phyloP scores from a whole-genome alignment of 2,329 filamentous ascomycete species.

The Aspergillus costaricaensis region DNA sequence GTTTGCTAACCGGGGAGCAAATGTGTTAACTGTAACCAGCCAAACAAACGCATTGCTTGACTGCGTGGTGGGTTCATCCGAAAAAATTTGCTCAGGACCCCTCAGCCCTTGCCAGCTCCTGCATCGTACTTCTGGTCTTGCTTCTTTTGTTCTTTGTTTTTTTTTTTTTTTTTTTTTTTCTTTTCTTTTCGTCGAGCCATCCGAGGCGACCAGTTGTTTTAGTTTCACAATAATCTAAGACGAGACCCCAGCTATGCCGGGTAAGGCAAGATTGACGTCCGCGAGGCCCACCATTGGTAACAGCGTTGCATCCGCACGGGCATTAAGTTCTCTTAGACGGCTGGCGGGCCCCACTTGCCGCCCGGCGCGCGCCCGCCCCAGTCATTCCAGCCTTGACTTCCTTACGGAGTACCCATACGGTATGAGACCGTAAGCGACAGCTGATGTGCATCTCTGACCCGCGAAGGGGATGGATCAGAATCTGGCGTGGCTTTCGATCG shows the following conservation, averaged over 20 bases:
- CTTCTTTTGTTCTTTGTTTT: not conserved
- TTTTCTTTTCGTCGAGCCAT: not conserved
- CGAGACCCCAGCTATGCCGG: not conserved
- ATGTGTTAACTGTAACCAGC: not conserved
- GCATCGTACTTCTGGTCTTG: not conserved
- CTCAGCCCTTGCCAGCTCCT: not conserved
- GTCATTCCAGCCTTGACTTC: too few species aligned
- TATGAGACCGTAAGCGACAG: not conserved
- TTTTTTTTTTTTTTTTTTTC: too few species aligned
- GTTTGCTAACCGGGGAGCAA: not conserved
- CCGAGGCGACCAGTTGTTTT: not conserved
- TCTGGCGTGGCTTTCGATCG: not conserved
- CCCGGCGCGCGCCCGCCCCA: not conserved
- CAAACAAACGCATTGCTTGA: not conserved
- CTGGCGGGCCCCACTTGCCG: not conserved
- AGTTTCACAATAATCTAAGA: not conserved
- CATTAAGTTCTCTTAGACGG: not conserved
- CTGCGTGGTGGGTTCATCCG: not conserved
- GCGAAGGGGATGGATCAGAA: not conserved
- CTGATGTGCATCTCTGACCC: not conserved
- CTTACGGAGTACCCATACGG: not conserved
- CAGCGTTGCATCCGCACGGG: not conserved
- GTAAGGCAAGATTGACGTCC: not conserved
- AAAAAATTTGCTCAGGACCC: not conserved
- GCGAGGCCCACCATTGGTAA: not conserved